Evolutionary conservation across 306 rosid genomes (phyloP), one percentile per base, ranked within the genome.

Genomic region (Vicia faba): DNA sequence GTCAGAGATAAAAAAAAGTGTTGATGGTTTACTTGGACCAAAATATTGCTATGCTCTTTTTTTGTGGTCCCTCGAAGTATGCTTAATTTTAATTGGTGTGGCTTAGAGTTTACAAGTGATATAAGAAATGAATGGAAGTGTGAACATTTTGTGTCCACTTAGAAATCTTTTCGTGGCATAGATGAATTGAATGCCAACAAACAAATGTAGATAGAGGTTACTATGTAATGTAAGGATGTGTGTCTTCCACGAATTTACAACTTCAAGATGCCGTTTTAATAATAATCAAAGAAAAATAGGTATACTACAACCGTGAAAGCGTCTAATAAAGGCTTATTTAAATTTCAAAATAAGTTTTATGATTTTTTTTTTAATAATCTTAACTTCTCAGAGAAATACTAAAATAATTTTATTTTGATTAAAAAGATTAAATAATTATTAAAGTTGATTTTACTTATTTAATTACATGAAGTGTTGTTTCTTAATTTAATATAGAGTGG

Each of bases 61-160:
- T 69, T 12, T 20, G 79, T 75, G 75, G 79, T 68, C 79, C 65
- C 23, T 0, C 38, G 20, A 11, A 14, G 15, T 25, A 45, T 33
- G 50, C 28, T 62, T 11, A n/a, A 33, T 45, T 51, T 33, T 66
- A 35, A 58, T 38, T 16, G 53, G 25, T 45, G 53, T 57, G 54
- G 67, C n/a, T n/a, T n/a, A n/a, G n/a, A n/a, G n/a, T n/a, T n/a
- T n/a, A n/a, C n/a, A n/a, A n/a, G n/a, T n/a, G n/a, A n/a, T n/a
- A n/a, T n/a, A n/a, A n/a, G n/a, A n/a, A n/a, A n/a, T n/a, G n/a
- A n/a, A n/a, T n/a, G n/a, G n/a, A n/a, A n/a, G 25, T 54, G 51
- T 74, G 35, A 6, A 25, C 39, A 9, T 56, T 44, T 73, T 23
- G 6, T 36, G 44, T 31, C 73, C 67, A 35, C 73, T 14, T 48